Evolutionary conservation across 805 yeast genomes (phyloP).

Genomic region (Wickerhamiella azyma): DNA sequence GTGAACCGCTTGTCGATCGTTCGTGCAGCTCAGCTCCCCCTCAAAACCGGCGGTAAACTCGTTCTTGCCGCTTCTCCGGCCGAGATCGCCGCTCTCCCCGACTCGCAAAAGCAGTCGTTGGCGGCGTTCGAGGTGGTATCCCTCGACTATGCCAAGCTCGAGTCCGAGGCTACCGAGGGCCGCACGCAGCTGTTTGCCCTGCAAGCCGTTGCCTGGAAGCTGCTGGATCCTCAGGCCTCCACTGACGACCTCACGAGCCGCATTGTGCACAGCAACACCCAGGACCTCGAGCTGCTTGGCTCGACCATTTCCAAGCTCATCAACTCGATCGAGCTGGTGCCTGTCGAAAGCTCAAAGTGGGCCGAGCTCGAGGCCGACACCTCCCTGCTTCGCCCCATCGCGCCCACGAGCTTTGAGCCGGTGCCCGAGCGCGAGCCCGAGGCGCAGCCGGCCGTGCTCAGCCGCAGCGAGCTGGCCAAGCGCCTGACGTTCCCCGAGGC

Average conservation of each 20-base stretch:
- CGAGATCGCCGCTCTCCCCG: slow-evolving; percentile 40
- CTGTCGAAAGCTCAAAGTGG: slow-evolving; percentile 31
- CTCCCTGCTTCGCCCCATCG: slow-evolving; percentile 17
- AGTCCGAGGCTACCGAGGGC: slow-evolving; percentile 47
- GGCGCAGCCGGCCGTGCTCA: slow-evolving; percentile 31
- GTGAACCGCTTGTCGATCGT: slow-evolving; percentile 50
- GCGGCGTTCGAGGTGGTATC: slow-evolving; percentile 40
- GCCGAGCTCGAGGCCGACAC: slow-evolving; percentile 19
- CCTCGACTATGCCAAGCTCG: slow-evolving; percentile 52
- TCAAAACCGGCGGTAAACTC: slow-evolving; percentile 43
- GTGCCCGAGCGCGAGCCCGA: slow-evolving; percentile 25
- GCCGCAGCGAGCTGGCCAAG: slow-evolving; percentile 44
- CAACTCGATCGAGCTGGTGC: slow-evolving; percentile 17
- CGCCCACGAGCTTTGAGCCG: slow-evolving; percentile 20
- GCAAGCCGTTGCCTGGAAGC: slow-evolving; percentile 71
- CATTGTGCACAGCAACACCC: slow-evolving; percentile 67
- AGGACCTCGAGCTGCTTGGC: slow-evolving; percentile 65
- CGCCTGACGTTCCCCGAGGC: slow-evolving; percentile 74
- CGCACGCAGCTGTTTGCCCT: slow-evolving; percentile 59
- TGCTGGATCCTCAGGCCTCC: slow-evolving; percentile 46
- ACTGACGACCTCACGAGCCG: slow-evolving; percentile 55
- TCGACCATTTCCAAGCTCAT: slow-evolving; percentile 33
- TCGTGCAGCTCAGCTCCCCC: slow-evolving; percentile 33
- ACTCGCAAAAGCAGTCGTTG: slow-evolving; percentile 37
- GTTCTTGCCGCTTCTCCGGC: slow-evolving; percentile 28